Evolutionary conservation across 2,329 filamentous ascomycete genomes (phyloP).

Genomic region (Claviceps maximensis): DNA sequence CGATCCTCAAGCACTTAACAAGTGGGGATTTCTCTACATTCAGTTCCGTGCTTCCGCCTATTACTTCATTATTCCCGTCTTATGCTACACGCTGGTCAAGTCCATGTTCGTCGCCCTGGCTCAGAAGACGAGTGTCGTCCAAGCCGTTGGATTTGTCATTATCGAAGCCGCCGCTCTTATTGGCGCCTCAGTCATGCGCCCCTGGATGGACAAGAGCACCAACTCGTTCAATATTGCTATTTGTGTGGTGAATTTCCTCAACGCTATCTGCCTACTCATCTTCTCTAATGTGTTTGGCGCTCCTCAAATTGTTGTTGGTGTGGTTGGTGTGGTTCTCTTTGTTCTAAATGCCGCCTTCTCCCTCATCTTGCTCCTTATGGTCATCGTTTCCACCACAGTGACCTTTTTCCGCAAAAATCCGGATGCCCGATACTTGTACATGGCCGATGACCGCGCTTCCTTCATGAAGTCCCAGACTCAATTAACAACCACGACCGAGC

Average conservation of each 20-base stretch:
- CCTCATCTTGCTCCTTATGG: slow-evolving; percentile 67
- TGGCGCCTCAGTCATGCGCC: slow-evolving; percentile 63
- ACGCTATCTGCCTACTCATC: slow-evolving; percentile 76
- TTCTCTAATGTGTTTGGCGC: slow-evolving; percentile 81
- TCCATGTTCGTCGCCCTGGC: slow-evolving; percentile 75
- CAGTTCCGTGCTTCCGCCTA: slow-evolving; percentile 93
- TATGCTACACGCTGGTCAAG: slow-evolving; percentile 75
- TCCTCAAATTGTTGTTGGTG: slow-evolving; percentile 69
- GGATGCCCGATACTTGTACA: slow-evolving; percentile 87
- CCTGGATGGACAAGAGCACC: slow-evolving; percentile 98
- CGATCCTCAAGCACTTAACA: slow-evolving; percentile 85
- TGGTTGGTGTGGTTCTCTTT: slow-evolving; percentile 83
- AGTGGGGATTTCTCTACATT: slow-evolving; percentile 96
- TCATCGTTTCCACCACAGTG: slow-evolving; percentile 47
- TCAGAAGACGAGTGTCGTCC: slow-evolving; percentile 56
- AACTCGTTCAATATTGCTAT: slow-evolving; percentile 96
- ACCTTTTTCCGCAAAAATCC: slow-evolving; percentile 87
- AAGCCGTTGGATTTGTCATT: slow-evolving; percentile 71
- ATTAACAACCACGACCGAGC: slow-evolving; percentile 62
- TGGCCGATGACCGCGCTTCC: slow-evolving; percentile 89
- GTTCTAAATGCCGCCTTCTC: slow-evolving; percentile 76
- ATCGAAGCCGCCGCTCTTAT: slow-evolving; percentile 72
- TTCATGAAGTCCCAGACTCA: slow-evolving; percentile 95
- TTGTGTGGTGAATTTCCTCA: slow-evolving; percentile 78
- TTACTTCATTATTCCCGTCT: slow-evolving; percentile 77